Base-by-base conservation (phyloP, 2,329 filamentous ascomycete species). In the Didymella segeticola region DNA sequence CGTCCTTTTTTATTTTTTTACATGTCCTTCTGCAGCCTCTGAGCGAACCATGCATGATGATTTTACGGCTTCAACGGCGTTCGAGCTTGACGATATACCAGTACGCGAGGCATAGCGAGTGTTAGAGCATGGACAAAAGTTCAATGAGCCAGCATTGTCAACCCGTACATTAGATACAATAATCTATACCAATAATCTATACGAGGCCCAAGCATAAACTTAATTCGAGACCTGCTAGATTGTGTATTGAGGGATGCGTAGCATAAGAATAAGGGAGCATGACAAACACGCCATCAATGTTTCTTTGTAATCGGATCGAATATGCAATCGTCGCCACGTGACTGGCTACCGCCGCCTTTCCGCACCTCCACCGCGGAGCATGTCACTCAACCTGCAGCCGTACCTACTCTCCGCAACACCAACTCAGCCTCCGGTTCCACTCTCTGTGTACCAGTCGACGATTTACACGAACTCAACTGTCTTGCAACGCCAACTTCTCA, bases 261-360 rank as follows among this genome's bases (percentile, higher is more conserved):
- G 22, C 10, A 23, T 29, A 17, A 47, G 19, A 30, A 36, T 19
- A 41, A 22, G 9, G 20, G 5, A 31, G 20, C 17, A 42, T 36
- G 49, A 52, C 29, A 42, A 39, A 51, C 27, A 29, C 36, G 46
- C 34, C 26, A n/a, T n/a, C n/a, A n/a, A n/a, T n/a, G n/a, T 37
- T 6, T 1, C 37, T 27, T 23, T 33, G 30, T 39, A 25, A 25
- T 33, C 31, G 33, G 33, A 53, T n/a, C n/a, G n/a, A n/a, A n/a
- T n/a, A n/a, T n/a, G n/a, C n/a, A n/a, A n/a, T n/a, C n/a, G 48
- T 48, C 51, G 34, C 33, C 51, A 54, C 51, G 51, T 54, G 51
- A 54, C 39, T 31, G 27, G 31, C 45, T 31, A 19, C n/a, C 22
- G 45, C 27, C 39, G 45, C 45, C 43, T 38, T n/a, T n/a, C n/a